Conservation (phyloP, 2,329 filamentous ascomycete species). For the Blastomyces emzantsi region DNA sequence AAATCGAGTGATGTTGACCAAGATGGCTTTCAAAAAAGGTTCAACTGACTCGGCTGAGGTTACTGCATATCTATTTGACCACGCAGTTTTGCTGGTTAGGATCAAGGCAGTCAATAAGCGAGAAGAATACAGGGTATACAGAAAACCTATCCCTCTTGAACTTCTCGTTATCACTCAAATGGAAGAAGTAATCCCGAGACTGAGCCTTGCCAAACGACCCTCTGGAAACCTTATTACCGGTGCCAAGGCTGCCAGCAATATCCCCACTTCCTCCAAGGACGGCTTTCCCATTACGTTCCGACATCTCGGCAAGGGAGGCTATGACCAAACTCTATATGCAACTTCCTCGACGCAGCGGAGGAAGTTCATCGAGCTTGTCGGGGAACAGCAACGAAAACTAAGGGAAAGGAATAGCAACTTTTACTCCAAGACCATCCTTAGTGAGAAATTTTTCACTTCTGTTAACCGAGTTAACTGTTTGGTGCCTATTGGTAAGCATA, state of each 20-base stretch:
- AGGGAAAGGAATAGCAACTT: constrained; percentile 62
- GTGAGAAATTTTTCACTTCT: constrained; percentile 83
- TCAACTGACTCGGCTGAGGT: constrained; percentile 83
- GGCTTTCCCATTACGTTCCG: constrained; percentile 94
- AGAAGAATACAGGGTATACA: constrained; percentile 91
- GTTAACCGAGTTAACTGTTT: constrained; percentile 89
- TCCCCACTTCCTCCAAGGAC: constrained; percentile 51
- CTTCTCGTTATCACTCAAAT: constrained; percentile 90
- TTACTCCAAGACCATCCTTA: constrained; percentile 58
- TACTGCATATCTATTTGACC: constrained; percentile 91
- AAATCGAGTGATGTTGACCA: constrained; percentile 85
- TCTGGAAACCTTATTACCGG: constrained; percentile 64
- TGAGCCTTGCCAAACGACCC: constrained; percentile 72
- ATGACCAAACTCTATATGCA: constrained; percentile 83
- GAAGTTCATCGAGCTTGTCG: constrained; percentile 96
- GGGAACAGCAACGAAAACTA: constrained; percentile 77
- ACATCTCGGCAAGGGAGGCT: constrained; percentile 90
- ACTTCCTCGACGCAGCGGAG: constrained; percentile 76
- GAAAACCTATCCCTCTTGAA: constrained; percentile 89
- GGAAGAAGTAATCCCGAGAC: constrained; percentile 82
- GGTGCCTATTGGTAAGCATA: constrained; percentile 68
- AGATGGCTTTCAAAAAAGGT: constrained; percentile 86
- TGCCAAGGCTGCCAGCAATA: constrained; percentile 44
- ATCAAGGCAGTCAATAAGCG: constrained; percentile 87
- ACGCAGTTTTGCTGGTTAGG: constrained; percentile 83